Conservation (phyloP, 805 yeast genomes). For the Cyberlindnera xylosilytica region DNA sequence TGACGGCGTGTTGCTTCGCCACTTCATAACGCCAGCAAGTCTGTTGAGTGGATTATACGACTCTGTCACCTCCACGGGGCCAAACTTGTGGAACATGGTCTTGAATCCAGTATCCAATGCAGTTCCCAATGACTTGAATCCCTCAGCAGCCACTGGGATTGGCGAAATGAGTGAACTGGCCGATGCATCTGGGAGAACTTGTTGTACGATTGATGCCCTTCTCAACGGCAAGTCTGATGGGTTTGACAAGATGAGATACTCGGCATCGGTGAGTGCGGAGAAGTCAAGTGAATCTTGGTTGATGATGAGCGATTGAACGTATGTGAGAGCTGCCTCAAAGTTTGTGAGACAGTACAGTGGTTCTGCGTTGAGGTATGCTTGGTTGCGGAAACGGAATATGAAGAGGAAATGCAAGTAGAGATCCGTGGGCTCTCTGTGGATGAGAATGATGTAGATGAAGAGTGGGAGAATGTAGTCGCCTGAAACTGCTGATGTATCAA, state of each 20-base stretch:
- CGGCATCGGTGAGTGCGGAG: slow-evolving; percentile 12
- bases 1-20: slow-evolving; percentile 6
- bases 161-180: not conserved
- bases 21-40: slow-evolving; percentile 23
- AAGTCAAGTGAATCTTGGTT: slow-evolving; percentile 12
- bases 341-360: slow-evolving; percentile 25
- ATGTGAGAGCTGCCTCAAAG: slow-evolving; percentile 26
- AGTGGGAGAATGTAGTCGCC: slow-evolving; percentile 27
- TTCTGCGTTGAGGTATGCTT: slow-evolving; percentile 15
- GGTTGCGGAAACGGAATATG: slow-evolving; percentile 25
- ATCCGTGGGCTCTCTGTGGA: slow-evolving; percentile 14
- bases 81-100: slow-evolving; percentile 13
- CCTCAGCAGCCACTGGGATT: slow-evolving; percentile 5
- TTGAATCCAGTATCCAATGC: slow-evolving; percentile 18
- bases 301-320: slow-evolving; percentile 14
- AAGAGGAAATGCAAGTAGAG: slow-evolving; percentile 21
- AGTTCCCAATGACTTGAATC: slow-evolving; percentile 4
- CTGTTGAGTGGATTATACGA: slow-evolving; percentile 21
- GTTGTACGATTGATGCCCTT: slow-evolving; percentile 6
- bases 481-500: slow-evolving; percentile 6
- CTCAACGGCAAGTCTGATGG: slow-evolving; percentile 3
- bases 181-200: not conserved
- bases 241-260: slow-evolving; percentile 11
- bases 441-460: slow-evolving; percentile 22
- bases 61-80: slow-evolving; percentile 3